These are phyloP conservation scores for Termitomyces sp. DNA, from an alignment of 768 basidiomycete genomes.

Conservation along the genomic window DNA sequence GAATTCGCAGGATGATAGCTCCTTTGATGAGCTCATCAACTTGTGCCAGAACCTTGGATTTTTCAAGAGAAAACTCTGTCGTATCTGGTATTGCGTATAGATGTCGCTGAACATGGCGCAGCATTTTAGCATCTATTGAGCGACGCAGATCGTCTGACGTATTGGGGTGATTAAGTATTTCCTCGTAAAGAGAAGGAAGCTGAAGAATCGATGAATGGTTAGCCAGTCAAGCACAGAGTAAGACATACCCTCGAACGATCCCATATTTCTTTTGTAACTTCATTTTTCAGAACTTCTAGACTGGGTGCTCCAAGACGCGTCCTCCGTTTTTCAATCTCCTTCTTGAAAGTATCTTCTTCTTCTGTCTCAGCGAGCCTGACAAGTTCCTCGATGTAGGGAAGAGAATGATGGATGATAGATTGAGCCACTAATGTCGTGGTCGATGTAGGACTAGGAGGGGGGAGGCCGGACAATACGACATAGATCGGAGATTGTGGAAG, in stretches of 20 bases:
- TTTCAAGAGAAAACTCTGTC: slow-evolving; percentile 27
- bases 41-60: slow-evolving; percentile 46
- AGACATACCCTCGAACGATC: slow-evolving; percentile 48
- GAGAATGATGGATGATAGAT: slow-evolving; percentile 58
- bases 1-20: slow-evolving; percentile 66
- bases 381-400: slow-evolving; percentile 71
- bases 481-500: slow-evolving; percentile 72
- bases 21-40: slow-evolving; percentile 72
- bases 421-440: slow-evolving; percentile 56
- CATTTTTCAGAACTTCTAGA: slow-evolving; percentile 51
- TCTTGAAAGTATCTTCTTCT: slow-evolving; percentile 51
- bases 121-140: slow-evolving; percentile 66
- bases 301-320: slow-evolving; percentile 66
- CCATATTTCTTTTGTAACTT: slow-evolving; percentile 65
- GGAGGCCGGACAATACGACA: slow-evolving; percentile 54
- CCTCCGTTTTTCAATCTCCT: slow-evolving; percentile 73
- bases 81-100: slow-evolving; percentile 53
- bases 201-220: slow-evolving; percentile 21
- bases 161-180: slow-evolving; percentile 75
- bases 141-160: slow-evolving; percentile 80
- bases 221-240: not conserved
- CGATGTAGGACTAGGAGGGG: slow-evolving; percentile 63
- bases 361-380: slow-evolving; percentile 54
- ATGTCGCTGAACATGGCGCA: slow-evolving; percentile 56
- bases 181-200: slow-evolving; percentile 70